phyloP scores from a whole-genome alignment of 1,139 yeast species.

The Pichia sp. region DNA sequence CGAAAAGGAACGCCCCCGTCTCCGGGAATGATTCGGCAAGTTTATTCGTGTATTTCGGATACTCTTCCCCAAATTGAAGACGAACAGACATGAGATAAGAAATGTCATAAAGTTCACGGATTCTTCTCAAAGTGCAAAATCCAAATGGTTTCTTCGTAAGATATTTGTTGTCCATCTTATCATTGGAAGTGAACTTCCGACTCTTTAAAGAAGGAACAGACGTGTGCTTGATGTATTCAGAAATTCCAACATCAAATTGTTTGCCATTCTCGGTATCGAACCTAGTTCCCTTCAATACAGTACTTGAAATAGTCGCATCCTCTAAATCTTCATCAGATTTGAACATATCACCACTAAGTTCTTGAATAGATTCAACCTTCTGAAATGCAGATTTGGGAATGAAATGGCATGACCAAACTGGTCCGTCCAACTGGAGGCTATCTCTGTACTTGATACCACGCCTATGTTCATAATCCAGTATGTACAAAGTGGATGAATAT shows the following conservation, averaged over 20 bases:
- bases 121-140: neutral
- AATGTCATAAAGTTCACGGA: slow-evolving; percentile 2
- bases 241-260: slow-evolving; percentile 41
- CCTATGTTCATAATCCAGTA: slow-evolving; percentile 31
- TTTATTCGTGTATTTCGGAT: neutral
- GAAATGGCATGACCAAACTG: slow-evolving; percentile 26
- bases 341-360: slow-evolving; percentile 38
- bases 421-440: slow-evolving; percentile 46
- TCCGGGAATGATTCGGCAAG: too few relatives aligned
- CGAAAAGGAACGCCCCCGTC: slow-evolving; percentile 24
- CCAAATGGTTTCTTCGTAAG: neutral
- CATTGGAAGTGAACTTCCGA: neutral
- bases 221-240: slow-evolving; percentile 37
- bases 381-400: slow-evolving; percentile 38
- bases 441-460: slow-evolving; percentile 10
- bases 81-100: neutral
- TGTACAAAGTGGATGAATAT: slow-evolving; percentile 41
- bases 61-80: neutral
- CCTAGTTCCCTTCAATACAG: slow-evolving; percentile 31
- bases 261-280: slow-evolving; percentile 34
- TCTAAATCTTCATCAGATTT: slow-evolving; percentile 1
- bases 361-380: slow-evolving; percentile 40
- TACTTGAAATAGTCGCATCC: slow-evolving; percentile 31
- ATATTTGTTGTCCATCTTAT: neutral
- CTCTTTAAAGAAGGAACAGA: slow-evolving; percentile 16